Percentiles rank a stretch among this genome's conserved stretches.
These are phyloP conservation scores for Phytomonas sp. DNA, from an alignment of 208 protist genomes.

Conservation along the genomic window DNA sequence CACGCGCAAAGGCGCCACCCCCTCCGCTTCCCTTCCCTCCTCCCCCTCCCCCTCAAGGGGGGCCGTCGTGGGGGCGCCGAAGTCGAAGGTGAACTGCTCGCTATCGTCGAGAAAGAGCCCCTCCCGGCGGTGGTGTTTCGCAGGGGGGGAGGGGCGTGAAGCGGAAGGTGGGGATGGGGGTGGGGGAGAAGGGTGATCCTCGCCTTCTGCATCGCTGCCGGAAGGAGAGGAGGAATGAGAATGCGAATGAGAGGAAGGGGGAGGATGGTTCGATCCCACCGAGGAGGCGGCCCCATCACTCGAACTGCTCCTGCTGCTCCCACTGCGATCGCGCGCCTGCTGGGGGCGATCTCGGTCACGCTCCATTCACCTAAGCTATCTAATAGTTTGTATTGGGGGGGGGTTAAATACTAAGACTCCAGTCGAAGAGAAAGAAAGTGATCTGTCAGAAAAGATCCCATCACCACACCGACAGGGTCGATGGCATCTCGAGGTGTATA, in stretches of 20 bases:
- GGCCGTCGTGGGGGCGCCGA: slow-evolving; percentile 28
- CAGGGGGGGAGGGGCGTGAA: neutral
- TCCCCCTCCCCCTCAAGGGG: slow-evolving; percentile 13
- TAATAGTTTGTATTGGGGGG: neutral
- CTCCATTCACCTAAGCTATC: neutral
- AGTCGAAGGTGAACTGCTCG: slow-evolving; percentile 79
- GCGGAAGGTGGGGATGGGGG: neutral
- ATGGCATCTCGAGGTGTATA: neutral
- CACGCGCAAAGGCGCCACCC: neutral
- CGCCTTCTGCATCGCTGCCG: too few species aligned
- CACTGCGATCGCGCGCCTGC: neutral
- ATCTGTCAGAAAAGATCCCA: neutral
- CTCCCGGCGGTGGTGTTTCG: slow-evolving; percentile 16
- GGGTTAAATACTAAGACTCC: neutral
- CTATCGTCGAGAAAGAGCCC: slow-evolving; percentile 62
- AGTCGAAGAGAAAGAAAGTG: neutral
- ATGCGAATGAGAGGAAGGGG: too few species aligned
- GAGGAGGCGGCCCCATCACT: neutral
- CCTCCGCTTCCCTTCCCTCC: slow-evolving; percentile 8
- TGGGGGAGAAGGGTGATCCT: neutral
- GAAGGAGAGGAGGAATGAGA: too few species aligned
- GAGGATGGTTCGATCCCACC: too few species aligned
- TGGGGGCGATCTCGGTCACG: neutral
- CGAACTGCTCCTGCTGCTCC: neutral
- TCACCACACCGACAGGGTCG: neutral